Evolutionary conservation across 2,329 filamentous ascomycete genomes (phyloP).

Genomic region (Colletotrichum chlorophyti): DNA sequence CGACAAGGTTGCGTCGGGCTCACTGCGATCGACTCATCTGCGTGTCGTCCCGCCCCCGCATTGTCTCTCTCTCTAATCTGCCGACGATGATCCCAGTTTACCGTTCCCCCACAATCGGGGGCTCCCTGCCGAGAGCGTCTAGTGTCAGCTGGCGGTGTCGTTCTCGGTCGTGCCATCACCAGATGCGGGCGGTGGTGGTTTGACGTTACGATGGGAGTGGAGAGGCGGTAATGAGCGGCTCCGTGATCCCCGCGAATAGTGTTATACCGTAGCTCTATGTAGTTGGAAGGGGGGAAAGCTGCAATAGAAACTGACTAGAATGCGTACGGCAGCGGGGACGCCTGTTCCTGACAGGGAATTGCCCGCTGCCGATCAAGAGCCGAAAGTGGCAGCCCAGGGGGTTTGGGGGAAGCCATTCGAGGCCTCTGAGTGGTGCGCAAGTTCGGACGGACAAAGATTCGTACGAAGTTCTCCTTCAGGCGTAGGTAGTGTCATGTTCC

Average conservation of each 20-base stretch:
- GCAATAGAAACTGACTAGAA: neutral
- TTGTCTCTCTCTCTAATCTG: slow-evolving; percentile 22
- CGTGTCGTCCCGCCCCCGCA: slow-evolving; percentile 22
- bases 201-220: slow-evolving; percentile 9
- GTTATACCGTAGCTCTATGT: too few species aligned
- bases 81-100: neutral
- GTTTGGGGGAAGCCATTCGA: neutral
- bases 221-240: slow-evolving; percentile 4
- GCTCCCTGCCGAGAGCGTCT: too few species aligned
- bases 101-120: too few species aligned
- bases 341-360: slow-evolving; percentile 12
- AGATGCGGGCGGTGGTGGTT: neutral
- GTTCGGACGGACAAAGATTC: slow-evolving; percentile 15
- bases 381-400: too few species aligned
- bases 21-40: neutral
- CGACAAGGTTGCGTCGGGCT: neutral
- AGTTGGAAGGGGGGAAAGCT: neutral
- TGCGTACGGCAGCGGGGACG: neutral
- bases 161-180: too few species aligned
- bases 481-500: too few species aligned
- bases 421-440: slow-evolving; percentile 24
- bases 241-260: slow-evolving; percentile 26
- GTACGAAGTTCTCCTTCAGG: neutral
- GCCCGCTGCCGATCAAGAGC: slow-evolving; percentile 7
- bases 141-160: too few species aligned